These are phyloP conservation scores for Colletotrichum plurivorum DNA, from an alignment of 2,329 filamentous ascomycete species.

Conservation along the genomic window DNA sequence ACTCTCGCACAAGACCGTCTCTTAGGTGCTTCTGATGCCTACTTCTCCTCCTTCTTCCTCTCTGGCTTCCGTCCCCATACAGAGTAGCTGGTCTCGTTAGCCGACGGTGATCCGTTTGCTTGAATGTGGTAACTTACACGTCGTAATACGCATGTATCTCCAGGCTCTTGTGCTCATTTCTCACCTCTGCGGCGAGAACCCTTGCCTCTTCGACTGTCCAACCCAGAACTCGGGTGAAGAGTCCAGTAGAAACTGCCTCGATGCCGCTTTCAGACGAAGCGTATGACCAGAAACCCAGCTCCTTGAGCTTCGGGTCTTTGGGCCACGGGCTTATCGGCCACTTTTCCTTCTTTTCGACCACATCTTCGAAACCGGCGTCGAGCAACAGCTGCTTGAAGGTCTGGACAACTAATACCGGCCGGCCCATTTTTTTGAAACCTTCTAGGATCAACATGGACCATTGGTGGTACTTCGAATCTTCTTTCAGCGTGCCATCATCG, in stretches of 20 bases:
- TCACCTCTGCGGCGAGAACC: conserved; percentile 51
- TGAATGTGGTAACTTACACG: conserved; percentile 47
- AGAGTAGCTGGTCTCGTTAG: conserved; percentile 19
- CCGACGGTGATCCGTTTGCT: neutral
- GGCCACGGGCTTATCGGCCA: conserved; percentile 68
- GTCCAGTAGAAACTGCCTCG: conserved; percentile 50
- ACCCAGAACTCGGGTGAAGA: conserved; percentile 50
- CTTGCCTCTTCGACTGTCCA: conserved; percentile 52
- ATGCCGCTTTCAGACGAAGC: conserved; percentile 48
- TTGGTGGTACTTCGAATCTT: conserved; percentile 45
- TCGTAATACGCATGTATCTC: conserved; percentile 55
- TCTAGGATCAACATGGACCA: conserved; percentile 53
- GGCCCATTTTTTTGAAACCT: conserved; percentile 15
- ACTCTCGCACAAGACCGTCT: neutral
- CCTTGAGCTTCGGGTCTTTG: conserved; percentile 63
- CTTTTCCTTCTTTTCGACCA: conserved; percentile 60
- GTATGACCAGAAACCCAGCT: conserved; percentile 53
- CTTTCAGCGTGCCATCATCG: conserved; percentile 49
- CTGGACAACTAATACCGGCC: neutral
- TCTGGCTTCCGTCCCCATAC: conserved; percentile 32
- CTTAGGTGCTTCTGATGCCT: neutral
- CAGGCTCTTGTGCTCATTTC: conserved; percentile 49
- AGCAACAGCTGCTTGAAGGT: conserved; percentile 56
- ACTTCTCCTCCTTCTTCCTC: neutral
- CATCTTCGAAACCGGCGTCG: conserved; percentile 60